Evolutionary conservation across 345 rosid genomes (phyloP).

Genomic region (Citrus trifoliata): DNA sequence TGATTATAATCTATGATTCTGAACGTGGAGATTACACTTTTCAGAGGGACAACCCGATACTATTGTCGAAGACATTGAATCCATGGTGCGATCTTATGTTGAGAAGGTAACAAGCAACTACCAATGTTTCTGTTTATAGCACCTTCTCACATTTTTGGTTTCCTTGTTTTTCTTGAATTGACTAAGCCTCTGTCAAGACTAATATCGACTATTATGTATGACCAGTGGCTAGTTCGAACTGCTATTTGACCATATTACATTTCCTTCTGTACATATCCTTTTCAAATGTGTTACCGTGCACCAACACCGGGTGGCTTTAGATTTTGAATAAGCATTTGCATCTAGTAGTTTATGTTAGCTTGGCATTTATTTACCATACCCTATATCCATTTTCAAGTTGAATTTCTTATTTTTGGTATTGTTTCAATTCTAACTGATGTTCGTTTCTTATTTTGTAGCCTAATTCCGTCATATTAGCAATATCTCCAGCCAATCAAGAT

Average conservation of each 20-base stretch:
- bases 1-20: background rate
- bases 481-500: constrained; percentile 98
- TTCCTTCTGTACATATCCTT: background rate
- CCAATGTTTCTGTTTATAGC: background rate
- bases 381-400: background rate
- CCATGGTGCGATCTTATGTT: constrained; percentile 87
- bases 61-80: constrained; percentile 79
- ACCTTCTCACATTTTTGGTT: background rate
- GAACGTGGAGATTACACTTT: constrained; percentile 17
- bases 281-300: background rate
- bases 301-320: background rate
- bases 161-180: background rate
- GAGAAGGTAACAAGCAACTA: constrained; percentile 59
- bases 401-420: background rate
- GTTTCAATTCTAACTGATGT: constrained; percentile 3
- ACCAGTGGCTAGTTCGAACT: background rate
- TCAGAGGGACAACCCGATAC: constrained; percentile 96
- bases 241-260: background rate
- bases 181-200: background rate
- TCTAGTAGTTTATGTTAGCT: background rate
- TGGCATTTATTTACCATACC: background rate
- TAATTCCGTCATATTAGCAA: constrained; percentile 82
- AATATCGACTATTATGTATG: too few species aligned
- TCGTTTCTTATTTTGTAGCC: constrained; percentile 48
- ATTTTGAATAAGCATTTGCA: background rate